phyloP scores from a whole-genome alignment of 2,329 filamentous ascomycete species.

The Alternaria ethzedia region DNA sequence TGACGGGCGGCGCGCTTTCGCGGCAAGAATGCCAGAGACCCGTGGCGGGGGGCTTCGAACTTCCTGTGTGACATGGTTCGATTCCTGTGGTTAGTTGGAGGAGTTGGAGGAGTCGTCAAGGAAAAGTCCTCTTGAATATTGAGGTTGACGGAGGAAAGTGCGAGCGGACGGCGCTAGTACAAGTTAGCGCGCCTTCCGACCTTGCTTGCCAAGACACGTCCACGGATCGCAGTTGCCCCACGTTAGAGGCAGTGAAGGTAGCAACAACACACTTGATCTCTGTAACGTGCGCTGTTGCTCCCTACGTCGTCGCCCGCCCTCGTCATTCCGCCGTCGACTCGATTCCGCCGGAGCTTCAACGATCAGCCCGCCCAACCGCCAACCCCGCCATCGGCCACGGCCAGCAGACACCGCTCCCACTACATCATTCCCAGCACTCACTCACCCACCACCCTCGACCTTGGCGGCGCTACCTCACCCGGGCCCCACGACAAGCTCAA shows the following conservation, averaged over 20 bases:
- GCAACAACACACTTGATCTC: conserved; percentile 29
- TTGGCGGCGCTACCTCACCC: conserved; percentile 36
- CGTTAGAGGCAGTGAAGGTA: conserved; percentile 22
- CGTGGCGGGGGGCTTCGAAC: conserved; percentile 92
- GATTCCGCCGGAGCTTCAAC: conserved; percentile 14
- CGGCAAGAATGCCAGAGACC: conserved; percentile 66
- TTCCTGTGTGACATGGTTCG: conserved; percentile 66
- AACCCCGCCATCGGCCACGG: conserved; percentile 27
- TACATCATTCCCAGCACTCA: conserved; percentile 32
- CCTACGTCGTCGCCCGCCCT: conserved; percentile 29
- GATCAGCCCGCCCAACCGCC: conserved; percentile 15
- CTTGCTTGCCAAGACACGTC: not conserved
- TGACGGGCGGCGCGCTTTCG: conserved; percentile 90
- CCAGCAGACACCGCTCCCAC: conserved; percentile 31
- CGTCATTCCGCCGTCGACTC: conserved; percentile 26
- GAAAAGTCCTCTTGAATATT: not conserved
- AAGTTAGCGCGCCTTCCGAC: conserved; percentile 1
- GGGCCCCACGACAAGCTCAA: conserved; percentile 17
- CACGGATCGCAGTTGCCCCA: conserved; percentile 9
- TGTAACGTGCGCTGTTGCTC: conserved; percentile 33
- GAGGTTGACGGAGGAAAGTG: conserved; percentile 7
- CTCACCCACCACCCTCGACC: conserved; percentile 35
- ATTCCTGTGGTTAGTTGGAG: conserved; percentile 40
- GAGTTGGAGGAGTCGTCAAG: too few species aligned
- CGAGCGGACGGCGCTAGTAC: conserved; percentile 6